Evolutionary conservation across 768 basidiomycete genomes (phyloP), one percentile per base, ranked within the genome.

Genomic region (Candolleomyces eurysporus): DNA sequence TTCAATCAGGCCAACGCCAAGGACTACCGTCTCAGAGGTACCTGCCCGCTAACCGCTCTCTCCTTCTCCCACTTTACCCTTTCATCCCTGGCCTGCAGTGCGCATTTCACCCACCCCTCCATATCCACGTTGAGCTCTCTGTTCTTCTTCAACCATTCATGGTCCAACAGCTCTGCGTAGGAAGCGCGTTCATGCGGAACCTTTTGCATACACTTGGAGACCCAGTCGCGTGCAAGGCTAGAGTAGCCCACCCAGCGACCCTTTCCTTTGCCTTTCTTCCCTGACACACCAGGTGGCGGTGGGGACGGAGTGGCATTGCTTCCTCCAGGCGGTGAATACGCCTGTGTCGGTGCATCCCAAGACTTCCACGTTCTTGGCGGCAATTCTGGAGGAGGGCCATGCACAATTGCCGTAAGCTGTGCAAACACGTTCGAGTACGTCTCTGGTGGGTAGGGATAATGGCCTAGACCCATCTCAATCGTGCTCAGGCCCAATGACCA

Each of bases 391-490:
- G 95, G 90, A 59, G 94, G 92, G 0, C 95, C 96, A 64, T 97
- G 89, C 2, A 99, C 95, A 63, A 99, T 99, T 4, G 96, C 96
- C n/a, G 90, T 92, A 45, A 85, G 66, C 69, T 99, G 96, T 2
- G 96, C 96, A 75, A 99, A 97, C 16, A 98, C 95, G 72, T 98
- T 98, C 61, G 88, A 85, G 72, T 97, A 99, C 7, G 94, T 96
- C 77, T 98, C 96, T 30, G 96, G 96, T 32, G 96, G 96, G 70
- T 97, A 99, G 2, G 96, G 96, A 73, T 99, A 98, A 69, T 85
- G 74, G 69, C 90, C 96, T 68, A 92, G 81, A 3, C 90, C 92
- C 64, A 96, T 88, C 74, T 99, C 96, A 68, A 98, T 92, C 72
- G 97, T 89, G 5, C 92, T 90, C 48, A 98, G 81, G 13, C 96